Base-by-base conservation (phyloP, 148 eudicot genomes). In the Cornus suecica region DNA sequence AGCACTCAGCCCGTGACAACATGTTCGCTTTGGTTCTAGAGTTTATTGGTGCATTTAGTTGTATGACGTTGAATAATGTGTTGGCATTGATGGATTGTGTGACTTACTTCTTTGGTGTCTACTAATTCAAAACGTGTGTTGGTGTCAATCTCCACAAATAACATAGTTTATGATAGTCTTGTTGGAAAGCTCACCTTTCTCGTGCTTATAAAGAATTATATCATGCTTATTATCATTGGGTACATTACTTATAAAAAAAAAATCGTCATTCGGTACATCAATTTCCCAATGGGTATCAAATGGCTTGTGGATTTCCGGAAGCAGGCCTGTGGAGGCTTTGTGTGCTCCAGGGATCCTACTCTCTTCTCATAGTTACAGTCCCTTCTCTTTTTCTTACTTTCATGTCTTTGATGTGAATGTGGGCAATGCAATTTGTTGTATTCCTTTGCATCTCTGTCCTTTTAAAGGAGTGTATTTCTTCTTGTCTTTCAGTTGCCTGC, bases 401-500 rank as follows among this genome's bases (percentile, higher is more conserved):
- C 23, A 51, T 70, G 13, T 65, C 13, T 23, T 26, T 34, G 66
- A 25, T 32, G 65, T 72, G 54, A 51, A 15, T 37, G 67, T n/a
- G 63, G 68, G 32, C 56, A 37, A 37, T 37, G 42, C 42, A 37
- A 26, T 62, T 23, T 74, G 5, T 58, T 23, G 24, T 20, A 31
- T 72, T 23, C 30, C 10, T 3, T 27, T 11, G 52, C 34, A 15
- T 32, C 30, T 25, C 74, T 13, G 51, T 48, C 30, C n/a, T 1
- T 23, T 13, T 32, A 27, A 76, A 77, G 29, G 60, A 28, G 45
- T 70, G 0, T 58, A 18, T 74, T 23, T n/a, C 54, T 51, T 72
- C 29, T 76, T 72, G 31, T 69, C 30, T 75, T 83, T 80, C 83
- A 96, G 99, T 86, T 96, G 72, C 97, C 94, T 34, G 82, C 73